Percentiles rank a stretch among this genome's conserved stretches.
Conservation (phyloP, 257 asterid species). For the Solanum chaucha region DNA sequence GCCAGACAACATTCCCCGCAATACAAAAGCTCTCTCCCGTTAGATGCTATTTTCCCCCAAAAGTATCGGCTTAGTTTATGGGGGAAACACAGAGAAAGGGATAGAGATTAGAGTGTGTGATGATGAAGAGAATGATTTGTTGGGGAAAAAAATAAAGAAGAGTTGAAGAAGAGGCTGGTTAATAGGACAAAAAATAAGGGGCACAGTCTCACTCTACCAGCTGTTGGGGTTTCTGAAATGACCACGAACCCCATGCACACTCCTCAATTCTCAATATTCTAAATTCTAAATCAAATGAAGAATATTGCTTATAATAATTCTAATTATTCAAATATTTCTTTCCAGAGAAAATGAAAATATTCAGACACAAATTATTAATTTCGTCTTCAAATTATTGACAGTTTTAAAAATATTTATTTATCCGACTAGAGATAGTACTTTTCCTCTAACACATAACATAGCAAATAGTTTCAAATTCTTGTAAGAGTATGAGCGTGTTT, state of each 20-base stretch:
- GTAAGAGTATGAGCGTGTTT: too few relatives aligned
- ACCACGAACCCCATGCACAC: constrained; percentile 3
- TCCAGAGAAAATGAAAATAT: too few relatives aligned
- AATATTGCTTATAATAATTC: too few relatives aligned
- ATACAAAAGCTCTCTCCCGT: constrained; percentile 8
- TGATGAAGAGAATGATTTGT: constrained; percentile 7
- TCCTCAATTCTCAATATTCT: background rate
- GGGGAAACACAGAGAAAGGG: background rate
- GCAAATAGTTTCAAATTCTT: too few relatives aligned
- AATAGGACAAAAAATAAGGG: constrained; percentile 19
- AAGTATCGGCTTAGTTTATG: background rate
- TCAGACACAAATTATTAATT: too few relatives aligned
- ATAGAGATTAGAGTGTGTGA: background rate
- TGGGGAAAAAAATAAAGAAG: background rate
- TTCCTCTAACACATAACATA: too few relatives aligned
- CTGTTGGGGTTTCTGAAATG: constrained; percentile 21
- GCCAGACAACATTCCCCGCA: constrained; percentile 60
- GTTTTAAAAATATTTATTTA: too few relatives aligned
- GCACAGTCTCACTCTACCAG: constrained; percentile 27
- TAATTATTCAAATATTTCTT: too few relatives aligned
- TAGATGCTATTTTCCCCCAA: background rate
- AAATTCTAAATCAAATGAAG: too few relatives aligned
- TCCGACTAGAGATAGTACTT: too few relatives aligned
- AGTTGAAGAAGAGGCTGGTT: constrained; percentile 3
- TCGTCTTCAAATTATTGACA: too few relatives aligned